Evolutionary conservation across 352 stramenopile genomes (phyloP).

Genomic region (Globisporangium rhizosaccharum): DNA sequence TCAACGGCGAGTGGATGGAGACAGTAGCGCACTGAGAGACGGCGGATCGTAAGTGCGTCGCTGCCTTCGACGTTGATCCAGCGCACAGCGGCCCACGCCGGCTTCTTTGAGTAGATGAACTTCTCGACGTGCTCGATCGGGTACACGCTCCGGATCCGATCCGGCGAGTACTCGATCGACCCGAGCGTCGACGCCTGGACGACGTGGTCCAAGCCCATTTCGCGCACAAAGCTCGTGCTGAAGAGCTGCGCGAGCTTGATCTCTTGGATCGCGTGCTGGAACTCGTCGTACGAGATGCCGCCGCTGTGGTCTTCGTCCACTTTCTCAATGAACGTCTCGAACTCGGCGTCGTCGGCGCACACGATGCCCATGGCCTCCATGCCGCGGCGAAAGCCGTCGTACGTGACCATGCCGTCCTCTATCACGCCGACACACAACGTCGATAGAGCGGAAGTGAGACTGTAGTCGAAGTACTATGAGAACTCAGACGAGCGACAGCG

Average conservation of each 20-base stretch:
- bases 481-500: too few relatives aligned
- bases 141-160: conserved; percentile 69
- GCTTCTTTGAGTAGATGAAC: conserved; percentile 83
- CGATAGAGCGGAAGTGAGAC: neutral
- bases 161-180: conserved; percentile 75
- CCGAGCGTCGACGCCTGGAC: conserved; percentile 27
- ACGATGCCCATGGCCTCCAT: conserved; percentile 76
- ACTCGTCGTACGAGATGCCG: conserved; percentile 82
- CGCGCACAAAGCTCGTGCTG: conserved; percentile 42
- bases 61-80: conserved; percentile 80
- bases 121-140: conserved; percentile 62
- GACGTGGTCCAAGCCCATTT: conserved; percentile 23
- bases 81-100: conserved; percentile 64
- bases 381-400: conserved; percentile 66
- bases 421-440: neutral
- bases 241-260: conserved; percentile 88
- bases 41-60: conserved; percentile 56
- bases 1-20: conserved; percentile 83
- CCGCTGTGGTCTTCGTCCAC: conserved; percentile 80
- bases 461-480: neutral
- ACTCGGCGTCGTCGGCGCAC: conserved; percentile 53
- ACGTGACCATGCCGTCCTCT: conserved; percentile 52
- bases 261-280: conserved; percentile 83
- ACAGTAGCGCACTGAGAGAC: conserved; percentile 77
- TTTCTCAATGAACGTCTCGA: conserved; percentile 65